These are phyloP conservation scores for Stachybotrys elegans DNA, from an alignment of 2,329 filamentous ascomycete species.

Conservation along the genomic window DNA sequence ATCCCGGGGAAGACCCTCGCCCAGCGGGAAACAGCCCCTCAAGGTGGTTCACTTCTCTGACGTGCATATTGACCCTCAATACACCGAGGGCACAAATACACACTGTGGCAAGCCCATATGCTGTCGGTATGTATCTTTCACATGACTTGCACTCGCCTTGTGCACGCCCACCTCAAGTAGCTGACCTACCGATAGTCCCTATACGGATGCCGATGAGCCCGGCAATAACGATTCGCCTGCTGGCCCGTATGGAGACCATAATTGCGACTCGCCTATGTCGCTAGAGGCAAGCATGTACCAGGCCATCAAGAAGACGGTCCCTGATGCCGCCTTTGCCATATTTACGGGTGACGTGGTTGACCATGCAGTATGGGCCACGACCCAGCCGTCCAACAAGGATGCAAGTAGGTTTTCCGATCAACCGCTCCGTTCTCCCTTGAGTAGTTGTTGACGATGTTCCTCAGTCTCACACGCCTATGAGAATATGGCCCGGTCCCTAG, in stretches of 20 bases:
- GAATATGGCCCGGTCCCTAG: constrained; percentile 36
- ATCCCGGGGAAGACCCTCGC: constrained; percentile 25
- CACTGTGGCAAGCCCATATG: constrained; percentile 56
- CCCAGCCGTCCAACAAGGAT: constrained; percentile 22
- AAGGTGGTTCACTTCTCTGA: constrained; percentile 56
- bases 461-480: constrained; percentile 40
- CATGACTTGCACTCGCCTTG: background rate
- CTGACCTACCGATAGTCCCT: constrained; percentile 27
- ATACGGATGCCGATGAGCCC: constrained; percentile 39
- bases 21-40: constrained; percentile 41
- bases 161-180: background rate
- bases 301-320: constrained; percentile 39
- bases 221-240: constrained; percentile 45
- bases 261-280: constrained; percentile 45
- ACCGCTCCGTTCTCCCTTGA: no score
- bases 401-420: constrained; percentile 17
- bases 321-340: constrained; percentile 46
- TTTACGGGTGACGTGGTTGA: constrained; percentile 57
- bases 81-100: constrained; percentile 46
- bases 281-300: constrained; percentile 52
- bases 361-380: constrained; percentile 44
- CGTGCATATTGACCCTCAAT: constrained; percentile 53
- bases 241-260: constrained; percentile 45
- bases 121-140: constrained; percentile 38
- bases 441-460: constrained; percentile 2